Conservation (phyloP, 2,329 filamentous ascomycete species). For the Calonectria leucothoes region DNA sequence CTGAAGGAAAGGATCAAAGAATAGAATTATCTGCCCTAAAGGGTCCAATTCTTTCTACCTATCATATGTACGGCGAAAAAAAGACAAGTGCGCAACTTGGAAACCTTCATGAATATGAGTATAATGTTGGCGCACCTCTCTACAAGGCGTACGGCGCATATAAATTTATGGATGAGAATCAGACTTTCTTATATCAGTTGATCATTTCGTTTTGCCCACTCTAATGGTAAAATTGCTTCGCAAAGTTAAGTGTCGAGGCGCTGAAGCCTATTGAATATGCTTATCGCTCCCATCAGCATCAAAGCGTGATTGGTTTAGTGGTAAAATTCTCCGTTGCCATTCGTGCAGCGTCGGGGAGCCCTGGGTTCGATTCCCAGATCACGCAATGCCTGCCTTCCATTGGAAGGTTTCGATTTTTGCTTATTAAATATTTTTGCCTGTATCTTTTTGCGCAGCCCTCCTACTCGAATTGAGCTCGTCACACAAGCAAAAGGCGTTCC, state of each 20-base stretch:
- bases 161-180: background rate
- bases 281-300: background rate
- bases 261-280: background rate
- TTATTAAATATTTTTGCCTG: background rate
- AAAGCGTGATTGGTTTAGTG: conserved; percentile 20
- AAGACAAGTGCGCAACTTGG: no score
- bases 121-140: background rate
- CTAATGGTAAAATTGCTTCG: background rate
- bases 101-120: background rate
- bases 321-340: conserved; percentile 24
- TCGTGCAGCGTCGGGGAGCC: conserved; percentile 16
- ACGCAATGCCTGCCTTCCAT: background rate
- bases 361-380: conserved; percentile 23
- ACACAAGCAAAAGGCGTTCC: no score
- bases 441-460: no score
- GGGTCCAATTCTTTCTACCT: no score
- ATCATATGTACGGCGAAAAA: no score
- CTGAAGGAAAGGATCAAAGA: background rate
- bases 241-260: background rate
- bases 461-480: no score
- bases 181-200: background rate
- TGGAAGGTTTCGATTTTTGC: background rate
- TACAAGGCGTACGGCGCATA: background rate
- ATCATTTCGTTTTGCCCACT: no score
- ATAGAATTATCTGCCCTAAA: background rate